These are phyloP conservation scores for Venturia aucupariae DNA, from an alignment of 2,329 filamentous ascomycete genomes.

Conservation along the genomic window DNA sequence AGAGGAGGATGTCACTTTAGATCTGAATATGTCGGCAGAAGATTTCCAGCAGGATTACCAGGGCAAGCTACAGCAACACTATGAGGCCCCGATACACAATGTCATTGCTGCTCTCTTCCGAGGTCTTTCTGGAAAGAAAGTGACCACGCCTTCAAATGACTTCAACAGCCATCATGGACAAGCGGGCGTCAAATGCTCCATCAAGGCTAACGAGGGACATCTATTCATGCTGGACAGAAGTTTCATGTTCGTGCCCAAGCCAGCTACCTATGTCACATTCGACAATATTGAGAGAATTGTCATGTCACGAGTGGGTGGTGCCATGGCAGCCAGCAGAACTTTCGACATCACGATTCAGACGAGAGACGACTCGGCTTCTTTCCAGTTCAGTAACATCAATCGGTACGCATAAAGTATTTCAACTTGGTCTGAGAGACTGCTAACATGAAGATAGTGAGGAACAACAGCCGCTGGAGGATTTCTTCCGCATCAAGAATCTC, in stretches of 20 bases:
- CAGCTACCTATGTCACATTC: slow-evolving; percentile 92
- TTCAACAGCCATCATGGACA: slow-evolving; percentile 91
- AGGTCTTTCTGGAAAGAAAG: slow-evolving; percentile 87
- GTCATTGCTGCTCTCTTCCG: slow-evolving; percentile 95
- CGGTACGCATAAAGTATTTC: slow-evolving; percentile 41
- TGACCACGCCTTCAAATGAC: slow-evolving; percentile 87
- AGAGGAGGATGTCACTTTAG: slow-evolving; percentile 92
- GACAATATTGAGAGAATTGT: slow-evolving; percentile 87
- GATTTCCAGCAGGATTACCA: slow-evolving; percentile 78
- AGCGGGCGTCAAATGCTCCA: slow-evolving; percentile 97
- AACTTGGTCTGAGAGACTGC: slow-evolving; percentile 17
- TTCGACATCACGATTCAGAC: slow-evolving; percentile 94
- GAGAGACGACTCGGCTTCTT: slow-evolving; percentile 78
- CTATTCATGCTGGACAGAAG: slow-evolving; percentile 96
- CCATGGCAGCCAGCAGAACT: slow-evolving; percentile 85
- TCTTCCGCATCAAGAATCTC: slow-evolving; percentile 92
- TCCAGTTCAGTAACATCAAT: slow-evolving; percentile 99
- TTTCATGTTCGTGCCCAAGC: slow-evolving; percentile 98
- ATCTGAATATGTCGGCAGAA: slow-evolving; percentile 91
- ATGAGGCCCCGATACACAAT: slow-evolving; percentile 87
- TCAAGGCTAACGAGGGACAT: slow-evolving; percentile 97
- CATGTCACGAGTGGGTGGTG: slow-evolving; percentile 90
- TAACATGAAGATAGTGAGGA: slow-evolving; percentile 54
- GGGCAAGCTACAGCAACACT: slow-evolving; percentile 77
- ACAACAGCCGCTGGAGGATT: slow-evolving; percentile 89